These are phyloP conservation scores for Rugosomyces carneus DNA, from an alignment of 1,284 basidiomycete genomes.

Conservation along the genomic window DNA sequence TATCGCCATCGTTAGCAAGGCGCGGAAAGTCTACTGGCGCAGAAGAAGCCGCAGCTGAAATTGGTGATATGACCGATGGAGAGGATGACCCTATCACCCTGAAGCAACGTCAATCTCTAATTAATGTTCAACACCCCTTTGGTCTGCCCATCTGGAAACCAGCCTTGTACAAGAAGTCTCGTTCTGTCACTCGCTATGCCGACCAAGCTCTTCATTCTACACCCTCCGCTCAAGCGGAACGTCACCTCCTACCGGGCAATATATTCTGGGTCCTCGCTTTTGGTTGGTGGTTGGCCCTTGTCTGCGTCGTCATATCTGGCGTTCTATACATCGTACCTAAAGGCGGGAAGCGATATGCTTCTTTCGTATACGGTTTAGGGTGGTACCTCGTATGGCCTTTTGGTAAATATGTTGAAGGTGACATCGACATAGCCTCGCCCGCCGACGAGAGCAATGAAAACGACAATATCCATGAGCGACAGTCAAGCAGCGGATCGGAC, in stretches of 20 bases:
- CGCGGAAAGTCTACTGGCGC: slow-evolving; percentile 29
- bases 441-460: slow-evolving; percentile 34
- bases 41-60: slow-evolving; percentile 23
- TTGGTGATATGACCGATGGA: slow-evolving; percentile 33
- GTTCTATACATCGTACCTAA: slow-evolving; percentile 71
- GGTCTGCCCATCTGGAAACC: slow-evolving; percentile 99
- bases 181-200: slow-evolving; percentile 93
- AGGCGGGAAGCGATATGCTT: slow-evolving; percentile 81
- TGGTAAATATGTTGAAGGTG: slow-evolving; percentile 96
- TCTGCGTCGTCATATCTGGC: slow-evolving; percentile 64
- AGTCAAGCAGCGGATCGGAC: slow-evolving; percentile 24
- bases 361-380: slow-evolving; percentile 86
- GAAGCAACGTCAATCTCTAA: slow-evolving; percentile 95
- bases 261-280: slow-evolving; percentile 86
- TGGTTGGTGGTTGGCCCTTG: slow-evolving; percentile 86
- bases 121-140: slow-evolving; percentile 99
- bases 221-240: slow-evolving; percentile 88
- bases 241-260: slow-evolving; percentile 89
- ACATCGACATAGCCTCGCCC: slow-evolving; percentile 42
- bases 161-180: slow-evolving; percentile 96
- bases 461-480: slow-evolving; percentile 24
- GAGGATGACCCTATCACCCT: slow-evolving; percentile 91
- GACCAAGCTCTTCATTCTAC: slow-evolving; percentile 90
- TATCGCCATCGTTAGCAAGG: slow-evolving; percentile 17
- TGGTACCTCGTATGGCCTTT: slow-evolving; percentile 99